Evolutionary conservation across 2,329 filamentous ascomycete genomes (phyloP).

Genomic region (Paracoccidioides lutzii): DNA sequence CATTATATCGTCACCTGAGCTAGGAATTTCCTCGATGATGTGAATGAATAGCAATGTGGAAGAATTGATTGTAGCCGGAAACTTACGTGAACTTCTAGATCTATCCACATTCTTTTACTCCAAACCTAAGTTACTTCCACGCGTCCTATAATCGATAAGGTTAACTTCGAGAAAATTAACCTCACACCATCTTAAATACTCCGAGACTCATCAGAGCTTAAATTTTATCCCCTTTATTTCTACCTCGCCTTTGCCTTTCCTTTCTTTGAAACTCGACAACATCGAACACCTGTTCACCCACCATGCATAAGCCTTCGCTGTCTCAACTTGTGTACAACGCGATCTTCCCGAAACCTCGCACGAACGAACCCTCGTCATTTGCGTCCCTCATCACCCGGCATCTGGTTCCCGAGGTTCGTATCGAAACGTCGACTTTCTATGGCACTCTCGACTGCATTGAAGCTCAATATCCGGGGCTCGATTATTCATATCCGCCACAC

Average conservation of each 20-base stretch:
- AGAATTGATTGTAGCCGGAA: not conserved
- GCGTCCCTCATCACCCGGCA: constrained; percentile 47
- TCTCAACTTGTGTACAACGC: constrained; percentile 46
- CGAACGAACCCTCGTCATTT: constrained; percentile 47
- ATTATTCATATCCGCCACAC: constrained; percentile 50
- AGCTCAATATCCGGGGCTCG: constrained; percentile 53
- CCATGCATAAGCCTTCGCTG: constrained; percentile 49
- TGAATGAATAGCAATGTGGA: not conserved
- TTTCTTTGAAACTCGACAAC: not conserved
- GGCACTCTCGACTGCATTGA: constrained; percentile 51
- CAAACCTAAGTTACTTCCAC: not conserved
- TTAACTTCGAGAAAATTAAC: not conserved
- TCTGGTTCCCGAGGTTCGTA: constrained; percentile 51
- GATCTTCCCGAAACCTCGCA: constrained; percentile 44
- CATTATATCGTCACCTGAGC: not conserved
- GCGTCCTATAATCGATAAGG: not conserved
- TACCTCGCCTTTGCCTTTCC: not conserved
- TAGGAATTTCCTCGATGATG: not conserved
- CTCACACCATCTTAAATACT: not conserved
- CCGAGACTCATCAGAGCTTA: not conserved
- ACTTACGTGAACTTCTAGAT: not conserved
- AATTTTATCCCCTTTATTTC: not conserved
- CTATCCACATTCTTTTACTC: not conserved
- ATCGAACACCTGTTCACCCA: constrained; percentile 10
- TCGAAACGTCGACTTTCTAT: constrained; percentile 52